These are phyloP conservation scores for Globisporangium takayamanum DNA, from an alignment of 352 stramenopile genomes.

Conservation along the genomic window DNA sequence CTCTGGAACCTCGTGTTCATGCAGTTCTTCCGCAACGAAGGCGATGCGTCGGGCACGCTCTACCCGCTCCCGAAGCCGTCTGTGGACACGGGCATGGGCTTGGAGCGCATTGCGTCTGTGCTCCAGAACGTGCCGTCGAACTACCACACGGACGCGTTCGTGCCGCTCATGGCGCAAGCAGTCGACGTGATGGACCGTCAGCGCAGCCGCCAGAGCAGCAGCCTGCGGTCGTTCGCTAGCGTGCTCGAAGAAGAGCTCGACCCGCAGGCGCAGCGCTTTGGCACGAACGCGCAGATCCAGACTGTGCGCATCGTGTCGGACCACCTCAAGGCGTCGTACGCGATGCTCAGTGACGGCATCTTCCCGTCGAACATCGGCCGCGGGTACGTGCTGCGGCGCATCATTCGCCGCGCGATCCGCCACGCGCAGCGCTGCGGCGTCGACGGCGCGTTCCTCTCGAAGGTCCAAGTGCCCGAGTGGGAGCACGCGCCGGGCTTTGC, in stretches of 20 bases:
- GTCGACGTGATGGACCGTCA: conserved; percentile 38
- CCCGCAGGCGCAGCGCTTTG: conserved; percentile 35
- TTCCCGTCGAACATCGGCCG: conserved; percentile 94
- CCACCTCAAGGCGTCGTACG: conserved; percentile 94
- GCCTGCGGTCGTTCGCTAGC: conserved; percentile 22
- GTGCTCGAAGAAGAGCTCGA: conserved; percentile 42
- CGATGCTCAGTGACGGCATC: conserved; percentile 91
- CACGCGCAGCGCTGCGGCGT: conserved; percentile 61
- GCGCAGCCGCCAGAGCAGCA: background rate
- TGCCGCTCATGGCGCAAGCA: conserved; percentile 73
- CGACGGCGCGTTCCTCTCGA: conserved; percentile 37
- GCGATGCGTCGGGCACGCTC: conserved; percentile 47
- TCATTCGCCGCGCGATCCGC: conserved; percentile 88
- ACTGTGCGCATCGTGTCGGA: conserved; percentile 91
- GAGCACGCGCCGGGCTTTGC: conserved; percentile 23
- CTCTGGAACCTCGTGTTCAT: conserved; percentile 99
- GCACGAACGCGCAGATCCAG: conserved; percentile 44
- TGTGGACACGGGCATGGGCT: conserved; percentile 97
- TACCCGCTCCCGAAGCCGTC: conserved; percentile 86
- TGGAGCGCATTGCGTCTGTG: conserved; percentile 94
- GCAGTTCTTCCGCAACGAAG: conserved; percentile 92
- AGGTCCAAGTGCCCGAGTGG: conserved; percentile 47
- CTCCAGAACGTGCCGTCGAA: conserved; percentile 93
- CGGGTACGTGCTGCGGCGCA: conserved; percentile 94
- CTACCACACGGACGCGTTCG: conserved; percentile 97